phyloP scores from a whole-genome alignment of 345 rosid species.

The Eutrema yunnanense region DNA sequence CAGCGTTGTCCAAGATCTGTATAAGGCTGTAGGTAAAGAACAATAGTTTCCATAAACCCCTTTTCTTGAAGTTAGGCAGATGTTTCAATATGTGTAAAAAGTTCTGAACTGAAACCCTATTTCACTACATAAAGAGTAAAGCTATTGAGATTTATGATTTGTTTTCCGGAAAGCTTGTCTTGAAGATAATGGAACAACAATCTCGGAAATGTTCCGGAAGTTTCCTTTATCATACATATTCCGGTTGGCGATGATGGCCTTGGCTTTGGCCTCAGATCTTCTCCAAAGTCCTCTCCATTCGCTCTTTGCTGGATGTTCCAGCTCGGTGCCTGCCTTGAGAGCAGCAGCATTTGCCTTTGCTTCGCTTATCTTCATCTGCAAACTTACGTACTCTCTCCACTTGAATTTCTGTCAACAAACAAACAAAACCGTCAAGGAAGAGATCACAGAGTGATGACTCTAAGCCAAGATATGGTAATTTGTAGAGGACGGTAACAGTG shows the following conservation, averaged over 20 bases:
- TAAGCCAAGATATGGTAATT: not conserved
- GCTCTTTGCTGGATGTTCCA: conserved; percentile 35
- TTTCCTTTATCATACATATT: conserved; percentile 61
- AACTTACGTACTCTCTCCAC: conserved; percentile 83
- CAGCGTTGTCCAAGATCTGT: conserved; percentile 55
- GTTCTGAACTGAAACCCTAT: not conserved
- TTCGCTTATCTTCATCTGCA: conserved; percentile 76
- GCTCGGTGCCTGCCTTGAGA: conserved; percentile 46
- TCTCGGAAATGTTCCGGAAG: conserved; percentile 46
- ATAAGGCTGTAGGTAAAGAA: conserved; percentile 42
- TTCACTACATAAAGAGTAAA: not conserved
- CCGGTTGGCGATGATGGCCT: conserved; percentile 29
- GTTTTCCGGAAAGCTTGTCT: conserved; percentile 42
- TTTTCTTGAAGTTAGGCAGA: not conserved
- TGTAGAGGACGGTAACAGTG: not conserved
- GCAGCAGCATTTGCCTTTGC: conserved; percentile 66
- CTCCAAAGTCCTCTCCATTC: conserved; percentile 53
- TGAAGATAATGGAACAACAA: conserved; percentile 51
- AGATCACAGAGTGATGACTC: not conserved
- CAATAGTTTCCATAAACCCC: conserved; percentile 23
- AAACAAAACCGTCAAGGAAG: conserved; percentile 14
- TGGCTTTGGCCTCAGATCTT: conserved; percentile 47
- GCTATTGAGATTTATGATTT: conserved; percentile 35
- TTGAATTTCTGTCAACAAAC: conserved; percentile 55
- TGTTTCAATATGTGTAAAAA: not conserved